Evolutionary conservation across 768 basidiomycete species (phyloP), one percentile per base, ranked within the genome.

Genomic region (Termitomyces sp.): DNA sequence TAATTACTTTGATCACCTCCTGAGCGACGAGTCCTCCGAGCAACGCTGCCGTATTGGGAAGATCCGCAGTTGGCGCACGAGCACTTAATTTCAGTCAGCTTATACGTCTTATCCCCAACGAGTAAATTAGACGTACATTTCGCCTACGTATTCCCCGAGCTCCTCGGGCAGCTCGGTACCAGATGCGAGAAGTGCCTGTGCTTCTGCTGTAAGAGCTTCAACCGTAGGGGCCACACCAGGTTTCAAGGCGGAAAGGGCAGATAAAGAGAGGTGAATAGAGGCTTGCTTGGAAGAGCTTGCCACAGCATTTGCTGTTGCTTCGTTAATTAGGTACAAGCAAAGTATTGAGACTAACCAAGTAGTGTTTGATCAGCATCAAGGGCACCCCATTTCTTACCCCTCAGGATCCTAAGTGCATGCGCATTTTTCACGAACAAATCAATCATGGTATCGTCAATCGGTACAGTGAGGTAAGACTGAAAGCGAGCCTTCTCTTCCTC

Each of bases 1-100:
- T 99, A 65, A 96, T 88, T 73, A 98, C 80, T 80, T 99, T 98
- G 79, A 98, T 98, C 6, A 87, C 86, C 69, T 99, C 97, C 65
- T 99, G 97, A 26, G 95, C 94, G 20, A 98, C 88, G 36, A 98
- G 71, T 2, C 97, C 97, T 1, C 97, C 97, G 0, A 98, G 76
- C 66, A 98, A 85, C 2, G 95, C 95, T 0, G 96, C 92, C 2
- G 87, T 94, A 62, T 94, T 98, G 6, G 96, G 96, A 3, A 98
- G 73, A 65, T 96, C 93, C 3, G 92, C 87, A 0, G 81, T 86
- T 2, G 90, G 91, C 8, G 92, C 79, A 2, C 94, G 88, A 12
- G 78, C 85, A 55, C 93, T 94, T 65, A 6, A 20, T 24, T n/a
- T 15, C 29, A 12, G 56, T 70, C n/a, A 67, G 56, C 62, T 48